Evolutionary conservation across 2,329 filamentous ascomycete genomes (phyloP).

Genomic region (Elsinoe fawcettii): DNA sequence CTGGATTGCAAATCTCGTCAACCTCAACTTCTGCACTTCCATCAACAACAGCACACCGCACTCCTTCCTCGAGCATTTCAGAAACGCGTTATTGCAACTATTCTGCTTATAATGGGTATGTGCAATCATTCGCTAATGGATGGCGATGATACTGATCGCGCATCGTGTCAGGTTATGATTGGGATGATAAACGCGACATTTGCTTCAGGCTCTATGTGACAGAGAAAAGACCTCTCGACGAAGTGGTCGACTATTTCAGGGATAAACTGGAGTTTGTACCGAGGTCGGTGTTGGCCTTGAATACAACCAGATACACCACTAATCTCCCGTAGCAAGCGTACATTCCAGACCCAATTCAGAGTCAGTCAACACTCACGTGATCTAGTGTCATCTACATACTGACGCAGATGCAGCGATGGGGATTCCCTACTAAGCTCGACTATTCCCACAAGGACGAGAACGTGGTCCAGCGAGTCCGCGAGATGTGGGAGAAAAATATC

Average conservation of each 20-base stretch:
- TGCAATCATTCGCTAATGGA: background rate
- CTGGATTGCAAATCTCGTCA: conserved; percentile 6
- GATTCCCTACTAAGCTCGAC: conserved; percentile 67
- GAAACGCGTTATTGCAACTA: background rate
- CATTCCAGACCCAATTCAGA: conserved; percentile 68
- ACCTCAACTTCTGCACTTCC: conserved; percentile 9
- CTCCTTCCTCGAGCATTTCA: background rate
- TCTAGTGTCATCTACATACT: background rate
- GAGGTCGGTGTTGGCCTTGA: background rate
- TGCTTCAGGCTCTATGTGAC: conserved; percentile 68
- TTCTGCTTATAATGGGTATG: background rate
- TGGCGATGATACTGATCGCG: background rate
- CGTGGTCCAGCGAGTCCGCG: conserved; percentile 61
- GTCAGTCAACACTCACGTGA: conserved; percentile 4
- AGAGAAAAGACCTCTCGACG: conserved; percentile 63
- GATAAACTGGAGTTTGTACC: conserved; percentile 20
- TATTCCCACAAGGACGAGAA: conserved; percentile 61
- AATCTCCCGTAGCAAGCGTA: conserved; percentile 53
- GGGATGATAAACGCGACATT: conserved; percentile 58
- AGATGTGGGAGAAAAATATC: conserved; percentile 70
- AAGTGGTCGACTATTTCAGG: conserved; percentile 64
- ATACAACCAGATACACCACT: background rate
- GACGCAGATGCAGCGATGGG: conserved; percentile 51
- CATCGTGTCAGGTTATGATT: conserved; percentile 46
- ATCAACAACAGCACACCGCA: conserved; percentile 12